Percentiles rank a stretch among this genome's conserved stretches.
These are phyloP conservation scores for Hypoxylon sp. DNA, from an alignment of 2,329 filamentous ascomycete species.

Conservation along the genomic window DNA sequence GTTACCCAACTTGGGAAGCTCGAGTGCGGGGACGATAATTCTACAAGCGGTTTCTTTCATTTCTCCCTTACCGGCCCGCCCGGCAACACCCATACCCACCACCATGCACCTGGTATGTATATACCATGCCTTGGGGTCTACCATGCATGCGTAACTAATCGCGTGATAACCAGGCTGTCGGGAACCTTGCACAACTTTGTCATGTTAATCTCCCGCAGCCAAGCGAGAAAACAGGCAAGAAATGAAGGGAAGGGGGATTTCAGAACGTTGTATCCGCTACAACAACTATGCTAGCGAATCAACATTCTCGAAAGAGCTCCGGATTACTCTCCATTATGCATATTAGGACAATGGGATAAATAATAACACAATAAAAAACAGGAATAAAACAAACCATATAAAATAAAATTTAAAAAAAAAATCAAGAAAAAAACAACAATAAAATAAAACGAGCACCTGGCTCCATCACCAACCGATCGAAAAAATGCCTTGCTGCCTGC, in stretches of 20 bases:
- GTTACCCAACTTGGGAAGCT: conserved; percentile 14
- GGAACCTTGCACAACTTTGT: conserved; percentile 4
- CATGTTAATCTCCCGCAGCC: neutral
- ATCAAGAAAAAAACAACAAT: neutral
- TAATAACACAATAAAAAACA: neutral
- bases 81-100: neutral
- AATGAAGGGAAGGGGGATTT: neutral
- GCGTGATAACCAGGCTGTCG: conserved; percentile 13
- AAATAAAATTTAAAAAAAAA: neutral
- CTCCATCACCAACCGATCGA: neutral
- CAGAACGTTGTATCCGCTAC: neutral
- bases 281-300: neutral
- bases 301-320: neutral
- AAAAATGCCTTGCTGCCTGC: neutral
- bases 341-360: neutral
- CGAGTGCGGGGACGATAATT: conserved; percentile 16
- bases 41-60: conserved; percentile 1
- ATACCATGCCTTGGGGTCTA: neutral
- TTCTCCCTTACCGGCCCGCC: conserved; percentile 1
- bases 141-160: conserved; percentile 6
- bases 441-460: neutral
- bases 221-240: neutral
- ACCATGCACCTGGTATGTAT: conserved; percentile 11
- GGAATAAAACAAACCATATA: neutral
- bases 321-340: neutral